Base-by-base conservation (phyloP, 495 filamentous ascomycete genomes). In the Hypomontagnella monticulosa region DNA sequence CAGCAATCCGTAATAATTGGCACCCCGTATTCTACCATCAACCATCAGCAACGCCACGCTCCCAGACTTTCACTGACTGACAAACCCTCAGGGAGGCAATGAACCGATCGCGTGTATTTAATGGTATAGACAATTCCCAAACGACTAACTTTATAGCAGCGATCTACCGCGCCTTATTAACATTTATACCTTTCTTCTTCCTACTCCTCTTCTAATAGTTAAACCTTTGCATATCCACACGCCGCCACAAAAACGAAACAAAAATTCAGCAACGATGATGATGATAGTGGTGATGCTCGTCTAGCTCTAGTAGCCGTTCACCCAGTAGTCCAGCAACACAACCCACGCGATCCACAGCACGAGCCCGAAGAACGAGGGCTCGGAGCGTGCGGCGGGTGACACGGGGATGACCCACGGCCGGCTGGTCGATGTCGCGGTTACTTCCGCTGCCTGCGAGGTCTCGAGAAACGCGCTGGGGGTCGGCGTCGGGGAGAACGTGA, bases 381-480 rank as follows among this genome's bases (percentile, higher is more conserved):
- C 12, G 12, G 58, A 36, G 1, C 57, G 62, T 15, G 50, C 37
- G 1, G 49, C 64, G 30, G 33, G 9, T 9, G 71, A 69, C 20
- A 67, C 48, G 6, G 69, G 70, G 27, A 73, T 57, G 1, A 70
- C 48, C 71, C 71, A 73, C 4, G 69, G 71, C 18, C 71, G 65
- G 40, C 47, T 71, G 9, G 47, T 47, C 12, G 68, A 63, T 11
- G 68, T 57, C 0, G 69, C 41, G 2, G 61, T 52, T 11, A 57
- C 61, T 46, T 50, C 64, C 15, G 68, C 60, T 11, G 53, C 57
- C 2, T 59, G 36, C n/a, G 50, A 58, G 4, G 62, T 61, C 19
- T 57, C 62, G 3, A 58, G 34, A 38, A 65, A 58, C 0, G 51
- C 36, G 19, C 48, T 52, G 18, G 62, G 65, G 4, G 62, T 61